Evolutionary conservation across 768 basidiomycete species (phyloP).

Genomic region (Pisolithus orientalis): DNA sequence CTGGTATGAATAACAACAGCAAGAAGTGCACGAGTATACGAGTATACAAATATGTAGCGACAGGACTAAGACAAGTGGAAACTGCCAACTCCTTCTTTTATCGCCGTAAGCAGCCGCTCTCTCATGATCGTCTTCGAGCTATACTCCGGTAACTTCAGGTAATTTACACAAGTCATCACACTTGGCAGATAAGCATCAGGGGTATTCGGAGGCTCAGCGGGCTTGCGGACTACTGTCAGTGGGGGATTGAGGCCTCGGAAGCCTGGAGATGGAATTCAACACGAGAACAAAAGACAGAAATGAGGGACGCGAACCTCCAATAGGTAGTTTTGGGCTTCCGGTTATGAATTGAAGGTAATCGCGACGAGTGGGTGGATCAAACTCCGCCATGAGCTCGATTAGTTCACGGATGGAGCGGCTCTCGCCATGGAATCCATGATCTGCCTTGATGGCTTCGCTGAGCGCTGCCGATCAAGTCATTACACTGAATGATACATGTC

Average conservation of each 20-base stretch:
- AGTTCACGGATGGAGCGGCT: constrained; percentile 87
- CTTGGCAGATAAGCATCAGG: constrained; percentile 95
- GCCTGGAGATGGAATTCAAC: constrained; percentile 37
- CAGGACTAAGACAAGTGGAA: constrained; percentile 85
- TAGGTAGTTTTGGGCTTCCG: constrained; percentile 93
- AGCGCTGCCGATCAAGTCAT: constrained; percentile 49
- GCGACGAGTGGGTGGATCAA: constrained; percentile 66
- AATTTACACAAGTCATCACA: constrained; percentile 99
- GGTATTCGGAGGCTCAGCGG: constrained; percentile 83
- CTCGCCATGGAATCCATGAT: constrained; percentile 96
- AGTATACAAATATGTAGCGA: constrained; percentile 17
- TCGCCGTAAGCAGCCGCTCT: constrained; percentile 77
- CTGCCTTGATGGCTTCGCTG: constrained; percentile 87
- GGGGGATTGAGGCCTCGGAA: constrained; percentile 94
- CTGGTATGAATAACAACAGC: constrained; percentile 4
- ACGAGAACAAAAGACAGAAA: not conserved
- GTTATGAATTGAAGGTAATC: constrained; percentile 96
- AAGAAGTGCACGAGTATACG: constrained; percentile 6
- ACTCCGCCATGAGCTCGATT: constrained; percentile 80
- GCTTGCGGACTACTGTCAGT: constrained; percentile 95
- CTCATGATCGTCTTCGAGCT: constrained; percentile 79
- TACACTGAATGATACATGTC: not conserved
- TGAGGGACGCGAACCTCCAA: constrained; percentile 63
- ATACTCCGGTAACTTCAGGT: constrained; percentile 94
- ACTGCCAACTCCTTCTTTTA: constrained; percentile 91